Conservation (phyloP, 2,329 filamentous ascomycete genomes). For the Trichoderma simmonsii region DNA sequence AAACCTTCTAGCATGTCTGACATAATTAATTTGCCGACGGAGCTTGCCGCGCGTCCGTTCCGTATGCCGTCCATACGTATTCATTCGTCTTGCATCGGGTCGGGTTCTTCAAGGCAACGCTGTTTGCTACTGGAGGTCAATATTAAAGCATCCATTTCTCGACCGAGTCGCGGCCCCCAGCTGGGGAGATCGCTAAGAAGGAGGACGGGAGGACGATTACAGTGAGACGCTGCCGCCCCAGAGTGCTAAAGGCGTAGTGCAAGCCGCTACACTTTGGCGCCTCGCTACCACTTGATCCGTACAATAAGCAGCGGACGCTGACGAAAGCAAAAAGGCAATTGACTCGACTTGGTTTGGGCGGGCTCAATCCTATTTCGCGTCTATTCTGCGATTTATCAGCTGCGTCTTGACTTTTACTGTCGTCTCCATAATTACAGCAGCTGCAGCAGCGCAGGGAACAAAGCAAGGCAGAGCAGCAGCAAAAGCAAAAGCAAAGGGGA, state of each 20-base stretch:
- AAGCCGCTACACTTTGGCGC: slow-evolving; percentile 5
- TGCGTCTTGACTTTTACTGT: not conserved
- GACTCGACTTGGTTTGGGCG: not conserved
- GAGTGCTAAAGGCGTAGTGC: not conserved
- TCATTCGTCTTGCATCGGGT: not conserved
- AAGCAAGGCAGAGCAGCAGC: not conserved
- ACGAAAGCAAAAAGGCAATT: not conserved
- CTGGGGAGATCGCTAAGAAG: not conserved
- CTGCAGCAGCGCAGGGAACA: not conserved
- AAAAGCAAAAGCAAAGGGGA: not conserved
- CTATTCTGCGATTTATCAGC: not conserved
- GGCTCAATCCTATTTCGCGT: not conserved
- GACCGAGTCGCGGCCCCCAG: not conserved
- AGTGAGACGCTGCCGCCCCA: not conserved
- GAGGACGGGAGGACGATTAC: not conserved
- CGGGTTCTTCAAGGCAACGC: not conserved
- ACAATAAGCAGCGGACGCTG: slow-evolving; percentile 1
- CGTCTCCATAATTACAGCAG: not conserved
- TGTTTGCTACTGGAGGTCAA: not conserved
- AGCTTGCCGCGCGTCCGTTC: not conserved
- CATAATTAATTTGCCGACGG: not conserved
- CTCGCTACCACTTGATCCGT: not conserved
- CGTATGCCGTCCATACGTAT: not conserved
- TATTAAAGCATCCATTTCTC: not conserved
- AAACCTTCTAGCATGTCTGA: not conserved